Percentiles rank a stretch among this genome's conserved stretches.
These are phyloP conservation scores for Isoetes engelmannii DNA, from an alignment of 83 land plant species.

Conservation along the genomic window DNA sequence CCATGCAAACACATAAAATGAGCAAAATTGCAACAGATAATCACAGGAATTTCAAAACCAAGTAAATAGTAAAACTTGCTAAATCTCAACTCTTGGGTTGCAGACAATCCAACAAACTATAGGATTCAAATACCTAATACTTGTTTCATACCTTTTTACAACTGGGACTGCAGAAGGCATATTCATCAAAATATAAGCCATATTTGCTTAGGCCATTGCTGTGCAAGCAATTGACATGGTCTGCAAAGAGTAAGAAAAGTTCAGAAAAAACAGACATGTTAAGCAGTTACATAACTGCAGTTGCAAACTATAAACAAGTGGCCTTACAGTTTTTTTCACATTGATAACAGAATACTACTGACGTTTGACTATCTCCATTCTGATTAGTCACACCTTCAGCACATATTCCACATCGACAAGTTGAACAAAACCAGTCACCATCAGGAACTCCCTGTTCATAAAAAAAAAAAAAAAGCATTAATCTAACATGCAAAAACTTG, in stretches of 20 bases:
- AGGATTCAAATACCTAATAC: not conserved
- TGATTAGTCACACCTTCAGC: not conserved
- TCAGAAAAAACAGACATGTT: not conserved
- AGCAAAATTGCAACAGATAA: not conserved
- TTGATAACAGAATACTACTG: constrained; percentile 1
- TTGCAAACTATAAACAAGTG: not conserved
- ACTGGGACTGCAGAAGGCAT: not conserved
- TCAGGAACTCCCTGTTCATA: constrained; percentile 6
- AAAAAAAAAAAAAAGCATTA: no score
- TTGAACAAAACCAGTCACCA: constrained; percentile 5
- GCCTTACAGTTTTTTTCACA: constrained; percentile 2
- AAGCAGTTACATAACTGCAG: not conserved
- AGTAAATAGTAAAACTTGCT: not conserved
- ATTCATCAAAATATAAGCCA: not conserved
- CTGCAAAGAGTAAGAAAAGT: no score
- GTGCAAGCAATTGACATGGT: not conserved
- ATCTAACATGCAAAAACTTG: not conserved
- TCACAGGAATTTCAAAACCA: not conserved
- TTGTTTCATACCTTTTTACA: not conserved
- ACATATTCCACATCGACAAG: constrained; percentile 3
- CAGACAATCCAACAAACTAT: not conserved
- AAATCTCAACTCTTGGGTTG: not conserved
- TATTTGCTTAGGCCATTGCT: not conserved
- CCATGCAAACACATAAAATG: not conserved
- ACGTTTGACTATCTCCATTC: not conserved